A percentile compares a stretch with the other conserved stretches of the same genome.
phyloP scores from a whole-genome alignment of 345 rosid genomes.

The Salix exigua region DNA sequence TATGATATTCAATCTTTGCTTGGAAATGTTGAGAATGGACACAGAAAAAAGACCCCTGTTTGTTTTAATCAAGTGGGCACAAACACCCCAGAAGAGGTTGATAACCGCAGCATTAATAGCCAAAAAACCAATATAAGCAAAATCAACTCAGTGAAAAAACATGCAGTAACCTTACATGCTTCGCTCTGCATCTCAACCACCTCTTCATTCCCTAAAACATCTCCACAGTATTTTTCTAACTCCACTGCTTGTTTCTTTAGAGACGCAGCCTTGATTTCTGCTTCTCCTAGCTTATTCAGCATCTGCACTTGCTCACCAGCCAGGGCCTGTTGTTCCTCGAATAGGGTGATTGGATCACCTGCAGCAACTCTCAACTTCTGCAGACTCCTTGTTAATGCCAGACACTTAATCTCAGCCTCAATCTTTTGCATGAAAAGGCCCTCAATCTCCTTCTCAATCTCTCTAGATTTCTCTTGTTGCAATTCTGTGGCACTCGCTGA shows the following conservation, averaged over 20 bases:
- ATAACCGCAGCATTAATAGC: conserved; percentile 35
- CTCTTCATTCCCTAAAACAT: conserved; percentile 42
- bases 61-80: conserved; percentile 53
- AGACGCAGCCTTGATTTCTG: conserved; percentile 44
- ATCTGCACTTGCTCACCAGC: conserved; percentile 39
- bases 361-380: conserved; percentile 36
- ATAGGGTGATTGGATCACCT: conserved; percentile 26
- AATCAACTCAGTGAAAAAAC: conserved; percentile 53
- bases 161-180: conserved; percentile 40
- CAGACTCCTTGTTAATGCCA: conserved; percentile 42
- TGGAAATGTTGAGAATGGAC: conserved; percentile 20
- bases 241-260: conserved; percentile 51
- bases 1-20: conserved; percentile 9
- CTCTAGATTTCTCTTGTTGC: conserved; percentile 33
- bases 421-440: conserved; percentile 64
- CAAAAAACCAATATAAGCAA: conserved; percentile 48
- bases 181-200: conserved; percentile 47
- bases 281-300: conserved; percentile 40
- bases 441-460: conserved; percentile 51
- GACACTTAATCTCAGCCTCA: conserved; percentile 71
- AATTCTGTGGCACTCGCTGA: conserved; percentile 27
- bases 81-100: conserved; percentile 30
- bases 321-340: conserved; percentile 42
- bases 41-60: neutral
- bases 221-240: conserved; percentile 43